Evolutionary conservation across 2,329 filamentous ascomycete genomes (phyloP).

Genomic region (Penicillium sp.): DNA sequence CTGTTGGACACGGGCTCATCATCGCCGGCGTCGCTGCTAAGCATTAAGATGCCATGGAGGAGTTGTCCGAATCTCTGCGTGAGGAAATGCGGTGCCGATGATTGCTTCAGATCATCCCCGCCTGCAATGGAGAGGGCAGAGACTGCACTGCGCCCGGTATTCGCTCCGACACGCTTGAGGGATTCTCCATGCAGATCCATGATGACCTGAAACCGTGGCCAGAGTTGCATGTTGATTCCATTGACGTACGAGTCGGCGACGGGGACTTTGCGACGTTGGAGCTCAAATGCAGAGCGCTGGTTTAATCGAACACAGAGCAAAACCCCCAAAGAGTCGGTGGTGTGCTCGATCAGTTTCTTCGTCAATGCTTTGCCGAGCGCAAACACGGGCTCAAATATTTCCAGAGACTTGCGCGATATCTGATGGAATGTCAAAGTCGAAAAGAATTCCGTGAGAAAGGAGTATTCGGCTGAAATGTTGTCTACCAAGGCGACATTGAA

Average conservation of each 20-base stretch:
- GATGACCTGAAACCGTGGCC: conserved; percentile 89
- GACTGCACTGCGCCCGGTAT: conserved; percentile 46
- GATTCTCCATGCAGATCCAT: conserved; percentile 93
- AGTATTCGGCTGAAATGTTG: conserved; percentile 91
- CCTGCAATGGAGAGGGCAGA: conserved; percentile 52
- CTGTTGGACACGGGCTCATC: conserved; percentile 87
- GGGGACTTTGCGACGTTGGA: conserved; percentile 85
- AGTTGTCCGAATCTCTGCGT: conserved; percentile 96
- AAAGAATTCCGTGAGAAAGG: conserved; percentile 88
- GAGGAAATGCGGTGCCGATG: conserved; percentile 72
- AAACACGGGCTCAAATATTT: conserved; percentile 87
- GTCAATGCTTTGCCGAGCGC: conserved; percentile 72
- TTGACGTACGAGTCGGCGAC: conserved; percentile 89
- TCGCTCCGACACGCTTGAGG: conserved; percentile 55
- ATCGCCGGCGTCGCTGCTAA: conserved; percentile 86
- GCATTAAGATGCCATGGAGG: conserved; percentile 70
- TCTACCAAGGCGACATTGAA: conserved; percentile 93
- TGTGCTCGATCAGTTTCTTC: conserved; percentile 67
- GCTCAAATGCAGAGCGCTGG: conserved; percentile 87
- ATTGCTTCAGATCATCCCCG: conserved; percentile 40
- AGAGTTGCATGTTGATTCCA: conserved; percentile 88
- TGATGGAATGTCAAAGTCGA: conserved; percentile 67
- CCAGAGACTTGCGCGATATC: conserved; percentile 75
- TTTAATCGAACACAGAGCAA: conserved; percentile 89
- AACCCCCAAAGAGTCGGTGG: conserved; percentile 77